A percentile compares a stretch with the other conserved stretches of the same genome.
Evolutionary conservation across 805 yeast species (phyloP).

Genomic region (Candida glaebosa): DNA sequence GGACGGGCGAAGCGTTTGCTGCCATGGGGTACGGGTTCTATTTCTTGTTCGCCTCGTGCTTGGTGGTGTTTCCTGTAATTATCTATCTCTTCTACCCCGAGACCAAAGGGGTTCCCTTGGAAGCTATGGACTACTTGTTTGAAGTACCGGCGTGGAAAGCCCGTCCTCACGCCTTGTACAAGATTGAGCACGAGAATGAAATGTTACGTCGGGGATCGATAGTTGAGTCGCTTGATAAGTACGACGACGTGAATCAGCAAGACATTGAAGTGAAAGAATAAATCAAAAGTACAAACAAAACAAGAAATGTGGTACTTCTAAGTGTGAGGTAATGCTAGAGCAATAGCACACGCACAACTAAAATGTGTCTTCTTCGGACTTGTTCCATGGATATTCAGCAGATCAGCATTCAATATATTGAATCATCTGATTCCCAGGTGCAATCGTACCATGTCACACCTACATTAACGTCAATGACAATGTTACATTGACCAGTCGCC

Average conservation of each 20-base stretch:
- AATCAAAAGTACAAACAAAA: too few relatives aligned
- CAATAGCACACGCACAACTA: too few relatives aligned
- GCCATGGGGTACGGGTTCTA: conserved; percentile 43
- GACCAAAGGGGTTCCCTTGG: conserved; percentile 34
- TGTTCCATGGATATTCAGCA: too few relatives aligned
- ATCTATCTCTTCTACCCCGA: conserved; percentile 36
- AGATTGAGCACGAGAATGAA: conserved; percentile 1
- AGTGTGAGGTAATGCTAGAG: too few relatives aligned
- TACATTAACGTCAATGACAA: too few relatives aligned
- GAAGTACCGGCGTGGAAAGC: conserved; percentile 35
- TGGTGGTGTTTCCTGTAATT: conserved; percentile 24
- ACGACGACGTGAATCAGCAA: not conserved
- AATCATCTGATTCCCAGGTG: too few relatives aligned
- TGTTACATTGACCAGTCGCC: too few relatives aligned
- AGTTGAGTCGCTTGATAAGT: not conserved
- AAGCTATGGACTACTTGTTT: conserved; percentile 29
- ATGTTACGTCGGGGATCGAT: not conserved
- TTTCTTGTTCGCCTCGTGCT: conserved; percentile 37
- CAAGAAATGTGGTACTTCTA: too few relatives aligned
- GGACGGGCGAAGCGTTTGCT: conserved; percentile 42
- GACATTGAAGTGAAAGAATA: not conserved
- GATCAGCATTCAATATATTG: too few relatives aligned
- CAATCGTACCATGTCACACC: too few relatives aligned
- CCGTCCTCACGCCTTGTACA: conserved; percentile 21
- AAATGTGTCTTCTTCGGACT: too few relatives aligned